These are phyloP conservation scores for sorghum (Sorghum bicolor) DNA, from an alignment of 176 grass and related monocot genomes.

Conservation along the genomic window DNA sequence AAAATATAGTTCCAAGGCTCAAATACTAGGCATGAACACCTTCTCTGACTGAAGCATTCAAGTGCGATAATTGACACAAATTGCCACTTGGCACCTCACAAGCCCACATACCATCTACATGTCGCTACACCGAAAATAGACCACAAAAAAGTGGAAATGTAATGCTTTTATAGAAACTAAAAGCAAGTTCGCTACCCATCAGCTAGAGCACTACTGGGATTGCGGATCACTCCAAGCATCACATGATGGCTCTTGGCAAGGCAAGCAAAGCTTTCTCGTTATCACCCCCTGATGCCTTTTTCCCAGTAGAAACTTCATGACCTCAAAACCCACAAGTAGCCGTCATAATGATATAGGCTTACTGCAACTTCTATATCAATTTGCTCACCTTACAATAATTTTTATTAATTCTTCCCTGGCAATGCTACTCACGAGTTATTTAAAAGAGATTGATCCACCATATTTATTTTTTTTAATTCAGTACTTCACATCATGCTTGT, in stretches of 20 bases:
- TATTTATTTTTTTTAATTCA: not conserved
- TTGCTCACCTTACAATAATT: not conserved
- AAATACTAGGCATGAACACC: not conserved
- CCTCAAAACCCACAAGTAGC: not conserved
- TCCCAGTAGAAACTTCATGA: constrained; percentile 10
- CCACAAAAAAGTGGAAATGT: constrained; percentile 1
- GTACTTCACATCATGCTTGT: not conserved
- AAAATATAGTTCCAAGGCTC: not conserved
- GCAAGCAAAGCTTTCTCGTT: constrained; percentile 30
- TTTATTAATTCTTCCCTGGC: not conserved
- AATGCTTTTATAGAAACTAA: constrained; percentile 25
- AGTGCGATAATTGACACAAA: not conserved
- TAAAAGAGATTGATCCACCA: not conserved
- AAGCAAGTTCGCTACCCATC: constrained; percentile 26
- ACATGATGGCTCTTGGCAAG: constrained; percentile 29
- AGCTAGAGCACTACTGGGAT: constrained; percentile 35
- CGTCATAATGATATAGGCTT: not conserved
- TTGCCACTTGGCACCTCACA: constrained; percentile 2
- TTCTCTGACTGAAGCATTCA: not conserved
- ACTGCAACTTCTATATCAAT: not conserved
- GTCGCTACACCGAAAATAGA: not conserved
- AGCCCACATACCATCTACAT: not conserved
- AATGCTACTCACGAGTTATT: not conserved
- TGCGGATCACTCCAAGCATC: constrained; percentile 40
- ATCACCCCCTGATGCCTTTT: constrained; percentile 25